A percentile compares a stretch with the other conserved stretches of the same genome.
Evolutionary conservation across 75 land plant genomes (phyloP).

Genomic region (Pinus taeda): DNA sequence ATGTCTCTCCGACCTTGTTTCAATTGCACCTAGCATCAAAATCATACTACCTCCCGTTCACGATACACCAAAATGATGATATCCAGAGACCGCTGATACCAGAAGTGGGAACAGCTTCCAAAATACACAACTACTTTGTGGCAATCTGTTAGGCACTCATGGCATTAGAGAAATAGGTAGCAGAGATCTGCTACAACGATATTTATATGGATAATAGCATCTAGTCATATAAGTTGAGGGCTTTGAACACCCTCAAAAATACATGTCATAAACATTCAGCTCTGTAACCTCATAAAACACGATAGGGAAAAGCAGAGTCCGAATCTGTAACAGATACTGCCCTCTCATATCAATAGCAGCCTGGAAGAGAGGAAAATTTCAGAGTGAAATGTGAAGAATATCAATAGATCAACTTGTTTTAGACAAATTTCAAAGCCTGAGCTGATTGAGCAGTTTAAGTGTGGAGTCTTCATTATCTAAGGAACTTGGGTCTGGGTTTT

Average conservation of each 20-base stretch:
- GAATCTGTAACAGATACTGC: background rate
- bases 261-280: background rate
- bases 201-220: constrained; percentile 3
- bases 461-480: constrained; percentile 4
- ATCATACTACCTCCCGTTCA: background rate
- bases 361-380: too few species aligned
- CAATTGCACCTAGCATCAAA: constrained; percentile 4
- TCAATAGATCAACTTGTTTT: background rate
- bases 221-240: background rate
- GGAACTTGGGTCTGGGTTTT: background rate
- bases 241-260: constrained; percentile 1
- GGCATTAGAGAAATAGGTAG: constrained; percentile 1
- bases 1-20: constrained; percentile 4
- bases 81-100: background rate
- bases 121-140: constrained; percentile 2
- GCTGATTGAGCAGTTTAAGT: background rate
- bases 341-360: background rate
- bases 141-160: background rate
- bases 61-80: background rate
- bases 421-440: background rate
- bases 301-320: background rate
- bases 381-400: too few species aligned
- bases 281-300: constrained; percentile 1
- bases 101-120: background rate
- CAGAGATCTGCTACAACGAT: background rate